These are phyloP conservation scores for Claviceps fusiformis DNA, from an alignment of 2,329 filamentous ascomycete species.

Conservation along the genomic window DNA sequence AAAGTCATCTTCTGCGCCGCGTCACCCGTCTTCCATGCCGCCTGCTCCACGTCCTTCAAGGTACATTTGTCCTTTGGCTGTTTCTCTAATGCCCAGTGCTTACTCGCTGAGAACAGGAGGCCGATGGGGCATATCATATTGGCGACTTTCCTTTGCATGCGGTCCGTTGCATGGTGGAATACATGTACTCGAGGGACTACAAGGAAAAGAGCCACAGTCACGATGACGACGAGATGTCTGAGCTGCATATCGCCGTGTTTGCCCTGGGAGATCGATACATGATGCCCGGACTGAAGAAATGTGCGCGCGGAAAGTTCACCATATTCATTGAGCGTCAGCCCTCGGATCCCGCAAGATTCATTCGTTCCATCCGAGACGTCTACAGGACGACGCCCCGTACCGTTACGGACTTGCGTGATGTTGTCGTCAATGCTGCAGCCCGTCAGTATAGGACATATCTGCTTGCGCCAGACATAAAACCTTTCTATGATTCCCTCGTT, in stretches of 20 bases:
- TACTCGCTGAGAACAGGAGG: not conserved
- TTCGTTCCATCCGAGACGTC: not conserved
- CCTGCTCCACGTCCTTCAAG: not conserved
- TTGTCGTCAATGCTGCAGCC: too few relatives aligned
- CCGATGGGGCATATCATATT: not conserved
- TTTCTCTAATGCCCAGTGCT: not conserved
- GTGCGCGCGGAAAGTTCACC: not conserved
- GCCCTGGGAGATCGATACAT: not conserved
- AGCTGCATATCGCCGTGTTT: not conserved
- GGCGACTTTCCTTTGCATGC: not conserved
- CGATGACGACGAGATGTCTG: not conserved
- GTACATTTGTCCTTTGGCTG: not conserved
- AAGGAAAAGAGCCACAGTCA: not conserved
- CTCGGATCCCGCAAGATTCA: fast-evolving
- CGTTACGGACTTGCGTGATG: too few relatives aligned
- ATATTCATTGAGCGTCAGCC: fast-evolving
- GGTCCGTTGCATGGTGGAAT: not conserved
- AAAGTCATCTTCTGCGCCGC: not conserved
- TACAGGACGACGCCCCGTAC: not conserved
- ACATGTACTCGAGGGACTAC: not conserved
- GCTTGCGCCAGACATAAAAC: not conserved
- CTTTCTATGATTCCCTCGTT: not conserved
- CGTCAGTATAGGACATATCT: not conserved
- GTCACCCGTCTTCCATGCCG: not conserved
- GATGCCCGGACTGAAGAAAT: not conserved